Evolutionary conservation across 2,329 filamentous ascomycete species (phyloP).

Genomic region (Knufia fluminis): DNA sequence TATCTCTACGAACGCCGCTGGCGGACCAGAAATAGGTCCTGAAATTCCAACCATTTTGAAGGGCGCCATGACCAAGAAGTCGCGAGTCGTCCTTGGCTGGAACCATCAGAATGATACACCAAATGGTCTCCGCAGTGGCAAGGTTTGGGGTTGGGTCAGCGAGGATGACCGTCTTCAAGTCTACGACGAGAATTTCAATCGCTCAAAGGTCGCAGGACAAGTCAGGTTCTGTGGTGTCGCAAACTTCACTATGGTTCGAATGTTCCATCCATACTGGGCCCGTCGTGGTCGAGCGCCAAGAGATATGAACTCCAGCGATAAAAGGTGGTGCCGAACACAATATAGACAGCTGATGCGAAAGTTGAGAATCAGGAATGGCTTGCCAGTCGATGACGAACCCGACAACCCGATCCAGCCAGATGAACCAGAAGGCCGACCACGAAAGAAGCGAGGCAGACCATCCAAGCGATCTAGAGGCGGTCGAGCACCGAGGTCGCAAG

Average conservation of each 20-base stretch:
- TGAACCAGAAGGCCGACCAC: not conserved
- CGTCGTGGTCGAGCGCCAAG: not conserved
- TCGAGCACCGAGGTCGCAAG: not conserved
- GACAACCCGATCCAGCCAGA: not conserved
- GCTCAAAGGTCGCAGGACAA: not conserved
- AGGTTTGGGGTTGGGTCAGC: slow-evolving; percentile 4
- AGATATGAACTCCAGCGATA: slow-evolving; percentile 2
- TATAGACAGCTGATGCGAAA: slow-evolving; percentile 1
- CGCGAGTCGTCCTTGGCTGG: slow-evolving; percentile 1
- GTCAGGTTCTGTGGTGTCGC: slow-evolving; percentile 6
- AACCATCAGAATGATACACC: slow-evolving; percentile 5
- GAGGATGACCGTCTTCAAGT: not conserved
- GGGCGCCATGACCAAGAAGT: not conserved
- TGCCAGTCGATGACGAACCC: not conserved
- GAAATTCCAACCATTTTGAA: not conserved
- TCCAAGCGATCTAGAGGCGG: not conserved
- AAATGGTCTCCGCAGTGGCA: not conserved
- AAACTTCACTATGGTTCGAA: slow-evolving; percentile 9
- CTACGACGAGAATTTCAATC: slow-evolving; percentile 6
- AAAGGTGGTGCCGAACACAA: not conserved
- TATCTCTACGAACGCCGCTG: not conserved
- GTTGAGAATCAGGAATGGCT: not conserved
- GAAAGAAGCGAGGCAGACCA: not conserved
- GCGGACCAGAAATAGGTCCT: slow-evolving; percentile 1
- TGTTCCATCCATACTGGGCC: slow-evolving; percentile 9